phyloP scores from a whole-genome alignment of 2,329 filamentous ascomycete genomes.

The Coniochaeta sp. region DNA sequence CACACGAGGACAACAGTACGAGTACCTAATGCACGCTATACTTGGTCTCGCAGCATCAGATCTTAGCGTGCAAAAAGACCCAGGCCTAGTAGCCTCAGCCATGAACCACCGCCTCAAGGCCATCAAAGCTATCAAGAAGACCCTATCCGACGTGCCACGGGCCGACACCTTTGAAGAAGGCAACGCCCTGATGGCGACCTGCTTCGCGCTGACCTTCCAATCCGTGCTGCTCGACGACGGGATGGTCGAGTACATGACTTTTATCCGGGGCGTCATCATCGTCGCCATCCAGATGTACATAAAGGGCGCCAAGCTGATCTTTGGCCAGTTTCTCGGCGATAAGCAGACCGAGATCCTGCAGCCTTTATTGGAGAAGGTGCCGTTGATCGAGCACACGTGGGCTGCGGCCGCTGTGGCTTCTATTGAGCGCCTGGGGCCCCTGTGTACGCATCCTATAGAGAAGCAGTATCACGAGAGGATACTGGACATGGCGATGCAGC shows the following conservation, averaged over 20 bases:
- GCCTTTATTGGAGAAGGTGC: conserved; percentile 36
- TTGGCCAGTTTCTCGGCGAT: conserved; percentile 35
- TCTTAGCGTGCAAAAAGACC: conserved; percentile 38
- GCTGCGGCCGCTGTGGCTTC: conserved; percentile 36
- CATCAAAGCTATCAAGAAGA: conserved; percentile 52
- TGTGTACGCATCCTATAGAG: conserved; percentile 36
- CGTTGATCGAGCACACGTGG: conserved; percentile 36
- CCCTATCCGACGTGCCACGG: conserved; percentile 34
- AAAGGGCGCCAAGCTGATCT: conserved; percentile 40
- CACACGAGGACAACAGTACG: conserved; percentile 34
- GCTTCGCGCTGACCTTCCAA: conserved; percentile 52
- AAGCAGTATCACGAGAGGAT: conserved; percentile 37
- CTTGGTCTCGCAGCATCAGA: conserved; percentile 62
- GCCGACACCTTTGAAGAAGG: conserved; percentile 40
- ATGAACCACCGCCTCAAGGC: conserved; percentile 60
- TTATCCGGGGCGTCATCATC: conserved; percentile 49
- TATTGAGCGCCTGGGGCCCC: conserved; percentile 31
- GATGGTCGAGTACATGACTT: conserved; percentile 53
- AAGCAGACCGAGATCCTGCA: conserved; percentile 32
- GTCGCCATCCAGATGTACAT: conserved; percentile 46
- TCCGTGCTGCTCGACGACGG: conserved; percentile 50
- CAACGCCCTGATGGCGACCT: conserved; percentile 52
- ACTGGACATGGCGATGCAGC: conserved; percentile 38
- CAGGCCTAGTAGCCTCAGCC: conserved; percentile 46
- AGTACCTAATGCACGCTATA: conserved; percentile 65